Evolutionary conservation across 768 basidiomycete genomes (phyloP).

Genomic region (Cubamyces lactineus): DNA sequence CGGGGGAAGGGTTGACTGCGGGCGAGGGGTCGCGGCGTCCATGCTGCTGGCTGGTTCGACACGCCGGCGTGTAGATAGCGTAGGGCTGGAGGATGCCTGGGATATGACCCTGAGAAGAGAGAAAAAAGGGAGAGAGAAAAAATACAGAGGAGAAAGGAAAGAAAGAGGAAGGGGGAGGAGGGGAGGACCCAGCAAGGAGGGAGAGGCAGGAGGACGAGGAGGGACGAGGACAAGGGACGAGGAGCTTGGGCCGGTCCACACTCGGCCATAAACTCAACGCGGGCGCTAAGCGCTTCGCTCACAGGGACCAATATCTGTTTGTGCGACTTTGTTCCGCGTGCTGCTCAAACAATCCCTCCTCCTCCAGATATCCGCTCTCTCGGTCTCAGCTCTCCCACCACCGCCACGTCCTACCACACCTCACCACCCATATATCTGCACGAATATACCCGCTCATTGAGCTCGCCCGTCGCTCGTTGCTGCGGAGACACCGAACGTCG

Average conservation of each 20-base stretch:
- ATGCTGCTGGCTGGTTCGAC: constrained; percentile 37
- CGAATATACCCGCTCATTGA: neutral
- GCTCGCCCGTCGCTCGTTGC: neutral
- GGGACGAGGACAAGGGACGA: constrained; percentile 9
- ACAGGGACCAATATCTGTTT: constrained; percentile 13
- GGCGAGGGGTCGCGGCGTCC: constrained; percentile 39
- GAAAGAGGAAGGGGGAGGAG: constrained; percentile 18
- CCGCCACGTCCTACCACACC: neutral
- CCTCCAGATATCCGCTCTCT: neutral
- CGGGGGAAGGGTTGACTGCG: constrained; percentile 36
- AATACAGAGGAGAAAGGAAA: constrained; percentile 23
- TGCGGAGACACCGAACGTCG: neutral
- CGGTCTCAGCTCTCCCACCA: neutral
- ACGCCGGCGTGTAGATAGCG: constrained; percentile 49
- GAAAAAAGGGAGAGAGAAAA: constrained; percentile 5
- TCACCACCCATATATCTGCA: neutral
- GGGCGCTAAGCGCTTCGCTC: constrained; percentile 7
- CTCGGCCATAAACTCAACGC: constrained; percentile 9
- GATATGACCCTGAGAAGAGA: constrained; percentile 7
- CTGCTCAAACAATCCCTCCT: neutral
- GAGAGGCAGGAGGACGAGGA: constrained; percentile 17
- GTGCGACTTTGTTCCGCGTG: constrained; percentile 22
- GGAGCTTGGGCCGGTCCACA: neutral
- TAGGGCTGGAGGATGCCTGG: constrained; percentile 13
- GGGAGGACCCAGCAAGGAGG: constrained; percentile 18